Evolutionary conservation across 306 rosid genomes (phyloP), one percentile per base, ranked within the genome.

Genomic region (Acacia melanoxylon): DNA sequence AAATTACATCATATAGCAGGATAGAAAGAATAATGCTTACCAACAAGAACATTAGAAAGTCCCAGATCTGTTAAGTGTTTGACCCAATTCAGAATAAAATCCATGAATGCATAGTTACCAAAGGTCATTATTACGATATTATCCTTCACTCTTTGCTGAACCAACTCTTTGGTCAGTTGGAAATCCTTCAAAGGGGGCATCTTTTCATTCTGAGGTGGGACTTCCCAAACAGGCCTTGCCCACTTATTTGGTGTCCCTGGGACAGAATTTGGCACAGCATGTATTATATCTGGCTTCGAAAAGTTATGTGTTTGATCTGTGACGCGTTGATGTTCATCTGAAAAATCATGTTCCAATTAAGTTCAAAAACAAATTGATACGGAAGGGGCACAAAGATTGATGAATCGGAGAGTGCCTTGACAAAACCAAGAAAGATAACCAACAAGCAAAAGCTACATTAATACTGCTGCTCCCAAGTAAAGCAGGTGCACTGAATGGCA

Each of bases 41-140:
- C 99, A 59, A 95, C 89, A 82, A 95, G 96, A 91, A 90, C 84
- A 89, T 93, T 95, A 66, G 97, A 87, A 82, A 95, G 27, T 41
- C 86, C 91, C 73, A 91, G 87, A 89, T 92, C 92, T 54, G 93
- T 85, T 91, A 93, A 76, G 85, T 92, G 99, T 75, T 89, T 90
- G 85, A 89, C 99, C 99, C 99, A 95, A 67, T 92, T 87, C 77
- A 93, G 76, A 86, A 95, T 93, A 49, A 95, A 95, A 85, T 92
- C 99, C 97, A 93, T 92, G 85, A 95, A 95, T n/a, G 99, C 99
- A 78, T 90, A 92, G 91, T 95, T 95, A 54, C 99, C 99, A 78
- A 95, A 95, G 29, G 98, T 93, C 84, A 95, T 94, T 63, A 95
- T 90, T 73, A 95, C 80, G 48, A 92, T 52, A 59, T 95, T 93